These are phyloP conservation scores for Suillus bovinus DNA, from an alignment of 768 basidiomycete species.

Conservation along the genomic window DNA sequence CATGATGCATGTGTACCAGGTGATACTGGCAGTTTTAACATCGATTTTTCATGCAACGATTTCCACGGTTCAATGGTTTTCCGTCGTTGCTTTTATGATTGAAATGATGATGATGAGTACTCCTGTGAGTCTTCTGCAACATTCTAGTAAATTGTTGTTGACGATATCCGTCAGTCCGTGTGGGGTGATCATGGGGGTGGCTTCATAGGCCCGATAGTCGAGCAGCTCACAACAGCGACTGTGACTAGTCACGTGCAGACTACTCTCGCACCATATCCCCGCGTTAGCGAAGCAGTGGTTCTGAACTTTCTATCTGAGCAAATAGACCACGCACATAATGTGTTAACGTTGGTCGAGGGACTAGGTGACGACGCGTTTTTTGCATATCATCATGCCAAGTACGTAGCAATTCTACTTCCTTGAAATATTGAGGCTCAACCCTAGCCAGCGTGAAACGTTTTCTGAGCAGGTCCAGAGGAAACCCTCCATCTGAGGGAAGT, in stretches of 20 bases:
- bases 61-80: slow-evolving; percentile 5
- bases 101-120: slow-evolving; percentile 1
- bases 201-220: slow-evolving; percentile 5
- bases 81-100: slow-evolving; percentile 6
- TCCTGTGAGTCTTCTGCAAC: background rate
- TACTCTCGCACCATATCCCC: background rate
- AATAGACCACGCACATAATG: slow-evolving; percentile 27
- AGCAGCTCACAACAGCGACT: background rate
- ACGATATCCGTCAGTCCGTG: background rate
- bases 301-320: slow-evolving; percentile 31
- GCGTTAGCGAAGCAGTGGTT: slow-evolving; percentile 14
- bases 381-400: slow-evolving; percentile 23
- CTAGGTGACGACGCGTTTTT: slow-evolving; percentile 24
- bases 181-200: background rate
- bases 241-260: background rate
- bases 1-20: background rate
- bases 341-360: slow-evolving; percentile 22
- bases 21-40: background rate
- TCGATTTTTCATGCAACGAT: background rate
- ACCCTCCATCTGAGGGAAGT: background rate
- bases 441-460: slow-evolving; percentile 15
- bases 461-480: background rate
- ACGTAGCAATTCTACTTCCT: slow-evolving; percentile 2
- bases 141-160: background rate
- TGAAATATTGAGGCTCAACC: background rate